A percentile compares a stretch with the other conserved stretches of the same genome.
Evolutionary conservation across 23 red algal species (phyloP).

Genomic region (Rhodosorus marinus): DNA sequence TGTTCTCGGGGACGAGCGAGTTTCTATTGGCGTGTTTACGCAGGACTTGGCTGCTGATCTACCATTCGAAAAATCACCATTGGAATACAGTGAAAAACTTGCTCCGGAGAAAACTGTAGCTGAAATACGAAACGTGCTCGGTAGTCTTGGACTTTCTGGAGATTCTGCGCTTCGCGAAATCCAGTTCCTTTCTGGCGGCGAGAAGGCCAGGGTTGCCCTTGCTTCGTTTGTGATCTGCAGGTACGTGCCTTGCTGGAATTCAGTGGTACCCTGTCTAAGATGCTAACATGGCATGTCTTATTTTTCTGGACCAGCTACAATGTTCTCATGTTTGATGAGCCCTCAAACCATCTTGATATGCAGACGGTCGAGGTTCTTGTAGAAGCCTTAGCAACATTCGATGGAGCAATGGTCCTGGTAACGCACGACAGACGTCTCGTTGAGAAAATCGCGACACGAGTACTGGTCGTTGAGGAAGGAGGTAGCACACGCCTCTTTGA

Average conservation of each 20-base stretch:
- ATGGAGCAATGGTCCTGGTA: conserved; percentile 1
- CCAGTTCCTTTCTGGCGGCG: conserved; percentile 1
- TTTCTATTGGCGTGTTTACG: conserved; percentile 4
- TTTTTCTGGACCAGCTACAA: no score
- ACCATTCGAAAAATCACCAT: background rate
- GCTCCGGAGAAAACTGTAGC: background rate
- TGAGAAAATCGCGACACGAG: conserved; percentile 4
- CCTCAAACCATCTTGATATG: background rate
- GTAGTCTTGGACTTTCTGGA: conserved; percentile 1
- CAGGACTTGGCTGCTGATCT: conserved; percentile 9
- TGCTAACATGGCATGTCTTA: no score
- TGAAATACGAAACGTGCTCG: conserved; percentile 1
- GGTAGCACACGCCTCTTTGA: background rate
- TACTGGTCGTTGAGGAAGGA: background rate
- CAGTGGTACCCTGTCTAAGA: no score
- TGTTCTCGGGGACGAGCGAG: conserved; percentile 4
- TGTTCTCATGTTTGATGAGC: conserved; percentile 1
- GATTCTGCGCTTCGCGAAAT: conserved; percentile 4
- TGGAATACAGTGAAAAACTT: background rate
- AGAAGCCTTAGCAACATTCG: background rate
- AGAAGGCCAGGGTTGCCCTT: conserved; percentile 6
- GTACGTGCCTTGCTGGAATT: no score
- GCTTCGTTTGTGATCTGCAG: background rate
- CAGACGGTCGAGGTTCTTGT: conserved; percentile 1
- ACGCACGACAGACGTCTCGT: conserved; percentile 5